phyloP scores from a whole-genome alignment of 2,329 filamentous ascomycete genomes.

The Albifimbria verrucaria region DNA sequence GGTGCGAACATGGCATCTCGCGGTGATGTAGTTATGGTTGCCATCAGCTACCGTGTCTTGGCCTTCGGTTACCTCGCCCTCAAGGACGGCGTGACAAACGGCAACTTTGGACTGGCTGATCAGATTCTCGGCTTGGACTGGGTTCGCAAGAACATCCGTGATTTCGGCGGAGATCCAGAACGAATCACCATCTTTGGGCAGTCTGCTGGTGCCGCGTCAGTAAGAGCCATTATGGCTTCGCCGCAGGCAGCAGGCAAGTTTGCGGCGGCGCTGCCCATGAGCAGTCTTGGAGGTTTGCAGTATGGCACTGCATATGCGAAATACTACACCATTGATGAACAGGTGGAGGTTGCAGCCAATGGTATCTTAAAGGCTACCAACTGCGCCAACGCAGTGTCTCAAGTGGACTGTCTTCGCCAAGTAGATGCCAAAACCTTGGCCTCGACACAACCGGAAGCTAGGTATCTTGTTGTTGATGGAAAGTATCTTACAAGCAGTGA shows the following conservation, averaged over 20 bases:
- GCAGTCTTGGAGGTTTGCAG: neutral
- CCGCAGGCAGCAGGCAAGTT: neutral
- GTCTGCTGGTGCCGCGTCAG: constrained; percentile 1
- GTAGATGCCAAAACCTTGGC: neutral
- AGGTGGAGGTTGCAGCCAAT: constrained; percentile 1
- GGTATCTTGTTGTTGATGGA: constrained; percentile 1
- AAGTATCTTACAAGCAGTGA: neutral
- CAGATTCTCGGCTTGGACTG: neutral
- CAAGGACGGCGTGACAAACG: constrained; percentile 2
- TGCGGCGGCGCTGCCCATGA: neutral
- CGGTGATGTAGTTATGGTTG: constrained; percentile 1
- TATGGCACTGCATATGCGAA: constrained; percentile 1
- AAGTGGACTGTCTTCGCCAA: constrained; percentile 1
- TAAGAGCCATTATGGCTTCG: constrained; percentile 1
- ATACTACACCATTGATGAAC: constrained; percentile 2
- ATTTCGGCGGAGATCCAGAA: constrained; percentile 1
- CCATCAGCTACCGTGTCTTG: neutral
- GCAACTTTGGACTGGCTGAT: constrained; percentile 1
- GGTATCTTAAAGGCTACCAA: neutral
- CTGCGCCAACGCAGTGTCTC: neutral
- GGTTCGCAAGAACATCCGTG: constrained; percentile 1
- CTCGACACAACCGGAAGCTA: neutral
- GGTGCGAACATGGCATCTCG: constrained; percentile 1
- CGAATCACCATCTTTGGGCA: constrained; percentile 1
- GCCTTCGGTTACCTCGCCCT: constrained; percentile 1